Percentiles rank a stretch among this genome's conserved stretches.
phyloP scores from a whole-genome alignment of 2,329 filamentous ascomycete genomes.

The Cytospora piceae region DNA sequence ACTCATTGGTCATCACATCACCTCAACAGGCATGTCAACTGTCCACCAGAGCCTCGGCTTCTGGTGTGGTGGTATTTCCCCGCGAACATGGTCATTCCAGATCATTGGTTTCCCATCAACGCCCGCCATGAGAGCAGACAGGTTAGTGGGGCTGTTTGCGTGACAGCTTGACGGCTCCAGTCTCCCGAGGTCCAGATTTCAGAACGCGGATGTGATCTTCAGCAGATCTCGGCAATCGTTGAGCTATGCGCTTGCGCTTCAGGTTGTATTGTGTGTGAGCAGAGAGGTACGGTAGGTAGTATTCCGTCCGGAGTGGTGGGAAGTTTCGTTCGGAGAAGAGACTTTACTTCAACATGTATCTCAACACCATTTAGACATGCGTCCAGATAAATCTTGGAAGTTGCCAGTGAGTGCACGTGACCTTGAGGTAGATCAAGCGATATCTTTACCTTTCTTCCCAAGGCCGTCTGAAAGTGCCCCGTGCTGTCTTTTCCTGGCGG shows the following conservation, averaged over 20 bases:
- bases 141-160: background rate
- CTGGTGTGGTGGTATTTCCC: no score
- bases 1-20: no score
- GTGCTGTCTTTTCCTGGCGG: background rate
- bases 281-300: background rate
- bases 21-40: no score
- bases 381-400: no score
- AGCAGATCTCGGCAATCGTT: background rate
- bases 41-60: no score
- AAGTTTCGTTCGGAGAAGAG: no score
- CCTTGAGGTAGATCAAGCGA: background rate
- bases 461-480: background rate
- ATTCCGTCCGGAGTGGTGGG: no score
- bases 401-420: no score
- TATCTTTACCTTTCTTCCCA: background rate
- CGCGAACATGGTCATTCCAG: no score
- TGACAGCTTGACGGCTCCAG: background rate
- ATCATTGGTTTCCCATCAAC: no score
- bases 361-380: background rate
- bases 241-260: background rate
- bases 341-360: no score
- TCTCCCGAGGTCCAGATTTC: background rate
- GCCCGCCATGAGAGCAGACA: background rate
- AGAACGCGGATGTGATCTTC: background rate
- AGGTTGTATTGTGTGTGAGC: background rate